Evolutionary conservation across 108 stramenopile species (phyloP).

Genomic region (Cyclotella baltica): DNA sequence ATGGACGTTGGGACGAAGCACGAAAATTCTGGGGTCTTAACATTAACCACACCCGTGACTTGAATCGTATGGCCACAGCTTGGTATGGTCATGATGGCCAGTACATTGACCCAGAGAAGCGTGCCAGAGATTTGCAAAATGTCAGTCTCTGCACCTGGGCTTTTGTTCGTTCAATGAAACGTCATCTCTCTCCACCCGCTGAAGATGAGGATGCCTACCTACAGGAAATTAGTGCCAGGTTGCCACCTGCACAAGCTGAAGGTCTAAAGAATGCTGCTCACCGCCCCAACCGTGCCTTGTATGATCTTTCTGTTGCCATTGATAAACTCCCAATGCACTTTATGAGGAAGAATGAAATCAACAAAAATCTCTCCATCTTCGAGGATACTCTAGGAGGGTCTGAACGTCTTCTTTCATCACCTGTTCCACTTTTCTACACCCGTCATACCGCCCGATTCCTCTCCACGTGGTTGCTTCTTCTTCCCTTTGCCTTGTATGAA

Average conservation of each 20-base stretch:
- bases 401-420: conserved; percentile 74
- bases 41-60: conserved; percentile 82
- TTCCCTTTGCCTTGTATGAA: conserved; percentile 82
- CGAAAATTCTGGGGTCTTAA: conserved; percentile 85
- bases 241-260: conserved; percentile 69
- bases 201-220: conserved; percentile 73
- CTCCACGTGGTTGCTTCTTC: conserved; percentile 71
- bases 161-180: conserved; percentile 78
- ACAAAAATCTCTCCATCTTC: conserved; percentile 73
- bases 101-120: conserved; percentile 40
- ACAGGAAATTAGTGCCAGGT: conserved; percentile 56
- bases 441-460: conserved; percentile 85
- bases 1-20: conserved; percentile 86
- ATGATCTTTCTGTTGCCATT: conserved; percentile 75
- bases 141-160: conserved; percentile 75
- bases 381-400: conserved; percentile 74
- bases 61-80: conserved; percentile 73
- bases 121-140: conserved; percentile 57
- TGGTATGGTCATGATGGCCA: conserved; percentile 60
- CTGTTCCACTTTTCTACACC: conserved; percentile 77
- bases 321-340: conserved; percentile 83
- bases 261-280: conserved; percentile 67
- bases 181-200: conserved; percentile 68
- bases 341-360: conserved; percentile 75
- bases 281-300: conserved; percentile 78